A percentile compares a stretch with the other conserved stretches of the same genome.
Conservation (phyloP, 2,329 filamentous ascomycete species). For the Sordariomycetes sp. region DNA sequence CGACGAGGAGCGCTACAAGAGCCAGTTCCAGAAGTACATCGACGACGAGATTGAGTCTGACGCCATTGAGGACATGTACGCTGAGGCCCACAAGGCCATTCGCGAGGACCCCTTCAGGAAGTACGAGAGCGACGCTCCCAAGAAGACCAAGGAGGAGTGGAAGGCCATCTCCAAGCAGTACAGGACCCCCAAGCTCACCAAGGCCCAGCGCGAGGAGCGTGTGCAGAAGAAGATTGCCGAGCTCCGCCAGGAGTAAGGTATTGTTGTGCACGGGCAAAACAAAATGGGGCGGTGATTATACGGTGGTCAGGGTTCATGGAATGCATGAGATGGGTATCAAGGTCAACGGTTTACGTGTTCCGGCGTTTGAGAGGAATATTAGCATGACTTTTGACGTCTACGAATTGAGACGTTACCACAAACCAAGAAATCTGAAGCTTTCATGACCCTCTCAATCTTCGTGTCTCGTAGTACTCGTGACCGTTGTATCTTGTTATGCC, state of each 20-base stretch:
- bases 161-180: conserved; percentile 92
- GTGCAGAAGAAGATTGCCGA: conserved; percentile 87
- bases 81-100: conserved; percentile 90
- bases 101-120: conserved; percentile 98
- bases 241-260: conserved; percentile 43
- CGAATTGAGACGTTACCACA: conserved; percentile 2
- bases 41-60: conserved; percentile 95
- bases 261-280: background rate
- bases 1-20: conserved; percentile 99
- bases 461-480: background rate
- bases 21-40: conserved; percentile 95
- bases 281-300: background rate
- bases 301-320: background rate
- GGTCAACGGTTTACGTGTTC: conserved; percentile 1
- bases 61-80: conserved; percentile 91
- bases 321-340: conserved; percentile 1
- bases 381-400: conserved; percentile 5
- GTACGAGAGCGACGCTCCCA: conserved; percentile 56
- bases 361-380: conserved; percentile 4
- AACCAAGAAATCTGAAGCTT: background rate
- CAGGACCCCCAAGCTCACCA: conserved; percentile 63
- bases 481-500: background rate
- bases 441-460: background rate
- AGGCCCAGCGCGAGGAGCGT: conserved; percentile 69
- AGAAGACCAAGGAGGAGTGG: conserved; percentile 97